These are phyloP conservation scores for Trifolium fragiferum DNA, from an alignment of 306 rosid genomes.

Conservation along the genomic window DNA sequence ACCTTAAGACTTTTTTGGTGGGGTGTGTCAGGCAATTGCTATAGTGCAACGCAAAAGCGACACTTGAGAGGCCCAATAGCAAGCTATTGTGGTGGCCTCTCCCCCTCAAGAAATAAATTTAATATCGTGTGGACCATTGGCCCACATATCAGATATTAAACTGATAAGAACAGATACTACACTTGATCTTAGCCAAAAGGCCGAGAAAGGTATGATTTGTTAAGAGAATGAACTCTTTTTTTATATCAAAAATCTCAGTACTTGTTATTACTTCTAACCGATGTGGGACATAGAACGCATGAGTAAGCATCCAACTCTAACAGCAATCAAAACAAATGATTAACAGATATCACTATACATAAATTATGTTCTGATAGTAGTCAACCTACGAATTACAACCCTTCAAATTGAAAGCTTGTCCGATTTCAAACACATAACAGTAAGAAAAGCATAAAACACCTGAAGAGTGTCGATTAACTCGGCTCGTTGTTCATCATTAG, in stretches of 20 bases:
- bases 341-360: neutral
- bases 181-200: conserved; percentile 22
- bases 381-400: neutral
- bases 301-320: neutral
- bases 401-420: neutral
- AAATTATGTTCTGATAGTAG: neutral
- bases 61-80: neutral
- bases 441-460: conserved; percentile 50
- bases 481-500: conserved; percentile 66
- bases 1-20: neutral
- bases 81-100: neutral
- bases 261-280: neutral
- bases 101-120: neutral
- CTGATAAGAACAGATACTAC: conserved; percentile 14
- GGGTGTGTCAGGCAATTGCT: neutral
- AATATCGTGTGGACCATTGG: neutral
- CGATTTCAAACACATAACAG: neutral
- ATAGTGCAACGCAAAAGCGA: neutral
- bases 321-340: too few relatives aligned
- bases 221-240: neutral
- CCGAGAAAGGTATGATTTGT: conserved; percentile 1
- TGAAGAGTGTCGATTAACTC: conserved; percentile 81
- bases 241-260: neutral
- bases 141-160: neutral
- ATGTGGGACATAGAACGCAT: neutral